Base-by-base conservation (phyloP, 1,139 yeast genomes). In the Scheffersomyces stambukii region DNA sequence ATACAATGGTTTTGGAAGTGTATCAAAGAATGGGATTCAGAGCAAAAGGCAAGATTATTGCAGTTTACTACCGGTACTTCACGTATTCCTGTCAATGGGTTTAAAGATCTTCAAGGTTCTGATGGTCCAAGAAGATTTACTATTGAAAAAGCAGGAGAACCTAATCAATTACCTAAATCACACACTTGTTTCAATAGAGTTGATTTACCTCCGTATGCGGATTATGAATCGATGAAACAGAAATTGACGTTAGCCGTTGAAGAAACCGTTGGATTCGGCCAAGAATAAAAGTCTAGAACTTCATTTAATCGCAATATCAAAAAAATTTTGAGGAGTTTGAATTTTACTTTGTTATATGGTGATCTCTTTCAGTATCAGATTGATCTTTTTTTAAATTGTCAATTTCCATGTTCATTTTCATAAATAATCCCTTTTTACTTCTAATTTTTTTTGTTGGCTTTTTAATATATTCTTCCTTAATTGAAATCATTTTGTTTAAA, bases 51-150 rank as follows among this genome's bases (percentile, higher is more conserved):
- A 2, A 77, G 98, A 59, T 69, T 91, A 51, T 68, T 91, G 48
- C 98, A 93, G 61, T 91, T 91, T 54, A 89, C 97, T 12, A 91
- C 99, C 1, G 99, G 99, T 69, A 91, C 98, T 2, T 86, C 96
- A 14, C 83, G 99, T 65, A 89, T 93, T 36, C 99, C 99, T 3
- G 98, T 91, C 42, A 91, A 91, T 59, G 99, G 99, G 23, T 91
- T 91, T 69, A 91, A 91, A 60, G 99, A 91, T 61, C 70, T 91
- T 46, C 98, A 91, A 63, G 99, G 98, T 41, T 83, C 95, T 13
- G 98, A 91, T 62, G 98, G 98, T 35, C 98, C 98, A 31, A 83
- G 98, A 69, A 77, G 97, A 52, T 93, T 93, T 57, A 91, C 98
- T 6, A 89, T 91, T 57, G 98, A 93, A 59, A 89, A 88, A 59